Evolutionary conservation across 441 rosid species (phyloP).

Genomic region (Dalechampia spathulata): DNA sequence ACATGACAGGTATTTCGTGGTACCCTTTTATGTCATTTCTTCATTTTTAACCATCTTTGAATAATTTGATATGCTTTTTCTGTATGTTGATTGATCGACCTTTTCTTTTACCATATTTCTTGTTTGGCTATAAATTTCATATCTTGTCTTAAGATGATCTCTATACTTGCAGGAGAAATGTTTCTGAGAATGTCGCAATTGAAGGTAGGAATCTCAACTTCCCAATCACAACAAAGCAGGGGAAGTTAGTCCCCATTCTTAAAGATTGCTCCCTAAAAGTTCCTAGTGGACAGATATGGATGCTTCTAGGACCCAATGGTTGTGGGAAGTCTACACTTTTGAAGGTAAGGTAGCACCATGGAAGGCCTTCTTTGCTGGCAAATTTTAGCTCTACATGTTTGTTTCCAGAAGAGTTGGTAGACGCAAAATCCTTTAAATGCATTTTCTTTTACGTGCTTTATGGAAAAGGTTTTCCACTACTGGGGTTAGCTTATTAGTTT

Average conservation of each 20-base stretch:
- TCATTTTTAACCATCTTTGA: too few relatives aligned
- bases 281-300: constrained; percentile 85
- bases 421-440: too few relatives aligned
- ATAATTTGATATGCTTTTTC: too few relatives aligned
- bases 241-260: constrained; percentile 54
- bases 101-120: too few relatives aligned
- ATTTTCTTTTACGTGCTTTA: too few relatives aligned
- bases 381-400: neutral
- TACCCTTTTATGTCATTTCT: too few relatives aligned
- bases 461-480: too few relatives aligned
- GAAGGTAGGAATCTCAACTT: constrained; percentile 63
- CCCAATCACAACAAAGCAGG: constrained; percentile 49
- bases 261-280: constrained; percentile 64
- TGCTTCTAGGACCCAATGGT: constrained; percentile 97
- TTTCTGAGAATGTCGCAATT: constrained; percentile 38
- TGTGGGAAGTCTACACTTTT: constrained; percentile 96
- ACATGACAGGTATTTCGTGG: too few relatives aligned
- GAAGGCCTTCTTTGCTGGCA: neutral
- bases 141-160: neutral
- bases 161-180: constrained; percentile 30
- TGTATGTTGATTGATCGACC: too few relatives aligned
- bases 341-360: constrained; percentile 37
- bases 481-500: too few relatives aligned
- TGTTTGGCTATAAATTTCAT: too few relatives aligned
- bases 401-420: neutral